Percentiles rank a stretch among this genome's conserved stretches.
These are phyloP conservation scores for Pestalotiopsis sp. DNA, from an alignment of 2,329 filamentous ascomycete genomes.

Conservation along the genomic window DNA sequence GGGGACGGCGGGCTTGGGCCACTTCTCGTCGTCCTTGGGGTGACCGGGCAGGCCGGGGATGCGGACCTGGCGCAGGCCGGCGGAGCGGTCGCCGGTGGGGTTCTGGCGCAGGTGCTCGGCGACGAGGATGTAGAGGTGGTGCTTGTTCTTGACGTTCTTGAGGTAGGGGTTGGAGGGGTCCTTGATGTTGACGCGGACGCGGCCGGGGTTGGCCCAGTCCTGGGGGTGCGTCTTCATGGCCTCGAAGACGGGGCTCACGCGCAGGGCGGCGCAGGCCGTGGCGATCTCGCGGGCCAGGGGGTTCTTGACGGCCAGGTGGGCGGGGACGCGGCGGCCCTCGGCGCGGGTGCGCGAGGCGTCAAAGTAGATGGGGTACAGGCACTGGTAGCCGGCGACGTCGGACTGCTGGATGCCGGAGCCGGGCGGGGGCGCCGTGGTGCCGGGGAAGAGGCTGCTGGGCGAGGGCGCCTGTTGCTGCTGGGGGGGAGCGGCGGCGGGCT, in stretches of 20 bases:
- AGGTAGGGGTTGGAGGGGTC: conserved; percentile 25
- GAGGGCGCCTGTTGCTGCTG: conserved; percentile 22
- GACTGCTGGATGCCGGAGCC: conserved; percentile 42
- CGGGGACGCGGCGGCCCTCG: conserved; percentile 77
- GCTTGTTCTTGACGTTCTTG: conserved; percentile 68
- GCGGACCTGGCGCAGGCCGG: conserved; percentile 66
- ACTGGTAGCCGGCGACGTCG: conserved; percentile 76
- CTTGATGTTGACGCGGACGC: conserved; percentile 79
- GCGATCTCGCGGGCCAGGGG: conserved; percentile 89
- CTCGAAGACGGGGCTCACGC: conserved; percentile 77
- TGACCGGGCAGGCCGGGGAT: conserved; percentile 72
- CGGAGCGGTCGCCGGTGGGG: conserved; percentile 70
- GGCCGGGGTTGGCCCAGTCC: conserved; percentile 95
- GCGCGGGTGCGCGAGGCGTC: conserved; percentile 73
- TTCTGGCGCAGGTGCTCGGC: conserved; percentile 73
- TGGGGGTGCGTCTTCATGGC: conserved; percentile 91
- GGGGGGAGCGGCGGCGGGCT: conserved; percentile 26
- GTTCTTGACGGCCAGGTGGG: conserved; percentile 73
- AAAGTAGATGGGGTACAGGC: conserved; percentile 95
- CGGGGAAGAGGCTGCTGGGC: conserved; percentile 21
- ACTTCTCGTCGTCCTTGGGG: conserved; percentile 62
- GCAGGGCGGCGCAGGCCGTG: conserved; percentile 74
- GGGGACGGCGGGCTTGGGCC: conserved; percentile 73
- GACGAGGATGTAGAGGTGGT: conserved; percentile 83
- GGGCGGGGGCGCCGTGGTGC: conserved; percentile 17